Base-by-base conservation (phyloP, 345 rosid species). In the Eucalyptus regnans region DNA sequence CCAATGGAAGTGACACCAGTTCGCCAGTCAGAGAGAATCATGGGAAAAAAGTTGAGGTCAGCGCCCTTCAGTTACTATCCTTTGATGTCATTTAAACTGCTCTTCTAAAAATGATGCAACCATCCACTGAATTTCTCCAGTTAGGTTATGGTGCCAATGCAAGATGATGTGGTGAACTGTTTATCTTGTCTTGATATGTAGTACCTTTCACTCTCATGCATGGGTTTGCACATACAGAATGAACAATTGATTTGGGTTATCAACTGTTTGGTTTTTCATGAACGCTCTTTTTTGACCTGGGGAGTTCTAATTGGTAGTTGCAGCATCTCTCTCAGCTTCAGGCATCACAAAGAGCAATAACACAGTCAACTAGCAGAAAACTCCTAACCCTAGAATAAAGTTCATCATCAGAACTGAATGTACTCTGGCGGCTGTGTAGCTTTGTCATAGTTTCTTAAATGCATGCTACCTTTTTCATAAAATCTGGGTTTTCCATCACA, bases 11-110 rank as follows among this genome's bases (percentile, higher is more conserved):
- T 88, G 51, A 95, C 95, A 43, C 99, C 97, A 13, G 92, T 92
- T 64, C 95, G 96, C 50, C 94, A 93, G 33, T 96, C 97, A 80
- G 93, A 90, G 90, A 93, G 99, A 93, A 96, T 90, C 58, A 92
- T 96, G 86, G 94, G 97, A 16, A 97, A 94, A 93, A 95, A 88
- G 88, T 94, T 95, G 91, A 96, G 93, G 98, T 95, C 91, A 66
- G 88, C 6, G 49, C 81, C 93, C 79, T 87, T 48, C 41, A 41
- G 12, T 22, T 64, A 0, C 68, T 17, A 50, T 60, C 66, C 5
- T 33, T 60, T 49, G 8, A 18, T 64, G 54, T 46, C 15, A 50
- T 43, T 51, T 41, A 52, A 0, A 86, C 62, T 51, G 31, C 60
- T 85, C 84, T 76, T 76, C 48, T 15, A 76, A 76, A 76, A 76